These are phyloP conservation scores for Populus hybrid DNA, from an alignment of 441 rosid species.

Conservation along the genomic window DNA sequence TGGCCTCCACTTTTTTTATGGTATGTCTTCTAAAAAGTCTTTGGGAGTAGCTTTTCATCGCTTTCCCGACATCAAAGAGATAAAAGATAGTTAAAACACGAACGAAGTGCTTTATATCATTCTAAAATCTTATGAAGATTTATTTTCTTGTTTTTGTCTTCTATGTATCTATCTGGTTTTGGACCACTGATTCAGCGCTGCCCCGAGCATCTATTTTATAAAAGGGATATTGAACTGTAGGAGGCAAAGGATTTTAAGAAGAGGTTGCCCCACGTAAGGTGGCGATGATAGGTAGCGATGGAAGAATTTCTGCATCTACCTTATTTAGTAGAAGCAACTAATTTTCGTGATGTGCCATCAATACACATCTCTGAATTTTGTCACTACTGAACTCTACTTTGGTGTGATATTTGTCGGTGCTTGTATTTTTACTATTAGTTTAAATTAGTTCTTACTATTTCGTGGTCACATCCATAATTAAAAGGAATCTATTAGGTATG, in stretches of 20 bases:
- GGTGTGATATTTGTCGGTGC: not conserved
- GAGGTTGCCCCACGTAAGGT: not conserved
- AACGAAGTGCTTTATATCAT: too few species aligned
- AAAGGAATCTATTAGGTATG: not conserved
- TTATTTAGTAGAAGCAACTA: constrained; percentile 5
- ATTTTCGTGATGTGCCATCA: not conserved
- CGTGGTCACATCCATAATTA: not conserved
- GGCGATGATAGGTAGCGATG: not conserved
- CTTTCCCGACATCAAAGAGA: too few species aligned
- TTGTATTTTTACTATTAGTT: too few species aligned
- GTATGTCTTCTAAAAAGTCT: constrained; percentile 8
- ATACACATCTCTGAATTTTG: not conserved
- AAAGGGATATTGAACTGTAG: constrained; percentile 2
- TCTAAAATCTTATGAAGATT: too few species aligned
- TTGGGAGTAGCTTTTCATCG: not conserved
- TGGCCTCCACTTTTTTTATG: constrained; percentile 26
- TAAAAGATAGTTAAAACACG: too few species aligned
- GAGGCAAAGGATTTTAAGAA: constrained; percentile 12
- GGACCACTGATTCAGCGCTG: too few species aligned
- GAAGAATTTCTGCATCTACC: not conserved
- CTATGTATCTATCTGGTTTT: not conserved
- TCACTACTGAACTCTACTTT: not conserved
- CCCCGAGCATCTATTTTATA: not conserved
- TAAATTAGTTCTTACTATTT: too few species aligned
- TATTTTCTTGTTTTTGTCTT: too few species aligned